A percentile compares a stretch with the other conserved stretches of the same genome.
Evolutionary conservation across 768 basidiomycete genomes (phyloP).

Genomic region (Paxillus rubicundulus): DNA sequence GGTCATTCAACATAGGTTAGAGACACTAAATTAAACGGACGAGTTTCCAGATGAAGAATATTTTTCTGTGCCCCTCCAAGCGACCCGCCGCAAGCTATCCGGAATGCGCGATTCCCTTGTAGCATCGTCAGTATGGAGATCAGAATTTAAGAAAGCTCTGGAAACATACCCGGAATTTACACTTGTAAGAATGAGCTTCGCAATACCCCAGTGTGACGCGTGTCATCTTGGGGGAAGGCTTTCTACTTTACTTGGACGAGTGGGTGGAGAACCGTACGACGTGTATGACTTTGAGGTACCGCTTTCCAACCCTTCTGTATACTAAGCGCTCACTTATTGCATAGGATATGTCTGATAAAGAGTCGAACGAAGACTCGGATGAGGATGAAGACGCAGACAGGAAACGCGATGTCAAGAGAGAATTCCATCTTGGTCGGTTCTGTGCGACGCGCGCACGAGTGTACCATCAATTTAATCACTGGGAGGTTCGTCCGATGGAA

Average conservation of each 20-base stretch:
- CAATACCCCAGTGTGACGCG: conserved; percentile 72
- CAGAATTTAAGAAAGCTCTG: conserved; percentile 62
- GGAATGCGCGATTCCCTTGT: conserved; percentile 75
- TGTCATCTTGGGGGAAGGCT: conserved; percentile 72
- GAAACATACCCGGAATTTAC: conserved; percentile 67
- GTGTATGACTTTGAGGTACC: conserved; percentile 62
- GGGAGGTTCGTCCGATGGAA: conserved; percentile 60
- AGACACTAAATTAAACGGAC: not conserved
- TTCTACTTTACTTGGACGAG: conserved; percentile 58
- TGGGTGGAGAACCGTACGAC: conserved; percentile 73
- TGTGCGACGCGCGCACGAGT: conserved; percentile 67
- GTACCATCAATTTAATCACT: conserved; percentile 74
- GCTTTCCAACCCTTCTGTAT: not conserved
- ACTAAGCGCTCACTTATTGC: conserved; percentile 2
- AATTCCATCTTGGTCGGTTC: conserved; percentile 74
- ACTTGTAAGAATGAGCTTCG: conserved; percentile 49
- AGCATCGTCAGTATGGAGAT: conserved; percentile 80
- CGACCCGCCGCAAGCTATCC: conserved; percentile 64
- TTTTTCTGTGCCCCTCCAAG: conserved; percentile 66
- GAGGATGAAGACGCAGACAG: conserved; percentile 16
- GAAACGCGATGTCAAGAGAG: conserved; percentile 21
- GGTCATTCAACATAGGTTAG: not conserved
- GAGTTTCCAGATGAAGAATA: conserved; percentile 54
- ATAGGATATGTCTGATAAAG: conserved; percentile 22
- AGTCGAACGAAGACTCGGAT: conserved; percentile 26